Evolutionary conservation across 768 basidiomycete species (phyloP).

Genomic region (Suillus alpinus): DNA sequence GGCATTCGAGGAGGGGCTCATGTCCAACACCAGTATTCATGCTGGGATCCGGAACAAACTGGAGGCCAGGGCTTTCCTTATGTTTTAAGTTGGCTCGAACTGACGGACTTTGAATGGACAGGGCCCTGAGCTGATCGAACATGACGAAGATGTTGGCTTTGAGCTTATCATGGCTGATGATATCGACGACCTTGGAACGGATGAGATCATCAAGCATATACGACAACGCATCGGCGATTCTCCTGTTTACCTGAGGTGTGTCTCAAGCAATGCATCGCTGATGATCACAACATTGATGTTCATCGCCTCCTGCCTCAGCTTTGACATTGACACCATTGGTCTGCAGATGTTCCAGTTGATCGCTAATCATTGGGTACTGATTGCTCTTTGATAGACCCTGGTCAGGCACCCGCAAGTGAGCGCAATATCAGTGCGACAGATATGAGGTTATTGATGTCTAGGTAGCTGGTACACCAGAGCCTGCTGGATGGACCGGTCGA

Average conservation of each 20-base stretch:
- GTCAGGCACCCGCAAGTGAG: conserved; percentile 69
- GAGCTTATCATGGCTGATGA: conserved; percentile 72
- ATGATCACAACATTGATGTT: neutral
- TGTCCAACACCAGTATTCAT: conserved; percentile 68
- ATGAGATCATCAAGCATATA: conserved; percentile 63
- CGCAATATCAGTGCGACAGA: neutral
- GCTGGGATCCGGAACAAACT: conserved; percentile 78
- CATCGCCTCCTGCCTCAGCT: conserved; percentile 30
- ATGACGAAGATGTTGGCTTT: conserved; percentile 70
- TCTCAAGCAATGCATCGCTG: neutral
- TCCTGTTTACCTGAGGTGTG: conserved; percentile 63
- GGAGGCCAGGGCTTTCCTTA: conserved; percentile 26
- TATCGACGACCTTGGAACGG: conserved; percentile 70
- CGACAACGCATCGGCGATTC: conserved; percentile 60
- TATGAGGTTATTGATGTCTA: neutral
- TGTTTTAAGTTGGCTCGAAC: neutral
- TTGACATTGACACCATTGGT: conserved; percentile 78
- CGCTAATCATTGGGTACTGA: neutral
- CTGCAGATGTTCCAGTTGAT: conserved; percentile 10
- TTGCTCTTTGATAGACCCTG: conserved; percentile 48
- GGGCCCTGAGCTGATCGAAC: conserved; percentile 36
- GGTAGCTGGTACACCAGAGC: conserved; percentile 72
- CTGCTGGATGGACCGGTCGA: conserved; percentile 74
- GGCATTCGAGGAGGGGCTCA: conserved; percentile 68
- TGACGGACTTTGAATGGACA: neutral